Percentiles rank a stretch among this genome's conserved stretches.
Conservation (phyloP, 2,329 filamentous ascomycete genomes). For the Calonectria montana region DNA sequence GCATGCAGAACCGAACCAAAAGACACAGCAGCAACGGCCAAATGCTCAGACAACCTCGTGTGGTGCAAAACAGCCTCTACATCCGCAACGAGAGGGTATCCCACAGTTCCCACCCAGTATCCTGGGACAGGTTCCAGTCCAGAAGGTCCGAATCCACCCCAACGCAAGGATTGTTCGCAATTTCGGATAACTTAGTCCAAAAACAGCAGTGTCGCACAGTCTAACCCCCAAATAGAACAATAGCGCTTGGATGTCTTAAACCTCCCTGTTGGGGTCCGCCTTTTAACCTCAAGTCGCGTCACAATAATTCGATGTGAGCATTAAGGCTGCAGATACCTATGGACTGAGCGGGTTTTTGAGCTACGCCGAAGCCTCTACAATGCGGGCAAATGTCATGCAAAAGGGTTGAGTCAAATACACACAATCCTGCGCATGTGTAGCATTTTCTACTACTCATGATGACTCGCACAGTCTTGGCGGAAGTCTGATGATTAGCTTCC, state of each 20-base stretch:
- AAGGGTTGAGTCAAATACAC: constrained; percentile 8
- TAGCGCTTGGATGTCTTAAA: constrained; percentile 18
- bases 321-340: constrained; percentile 21
- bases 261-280: constrained; percentile 18
- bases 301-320: constrained; percentile 9
- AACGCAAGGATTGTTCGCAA: constrained; percentile 3
- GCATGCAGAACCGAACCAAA: not conserved
- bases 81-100: not conserved
- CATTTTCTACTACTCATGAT: not conserved
- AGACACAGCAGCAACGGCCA: not conserved
- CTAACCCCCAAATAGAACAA: constrained; percentile 5
- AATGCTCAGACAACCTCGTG: not conserved
- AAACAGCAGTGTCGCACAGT: constrained; percentile 9
- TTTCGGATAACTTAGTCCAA: constrained; percentile 5
- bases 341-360: not conserved
- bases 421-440: not conserved
- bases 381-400: not conserved
- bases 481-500: not conserved
- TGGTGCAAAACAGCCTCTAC: not conserved
- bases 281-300: constrained; percentile 15
- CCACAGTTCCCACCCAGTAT: constrained; percentile 13
- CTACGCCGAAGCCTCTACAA: not conserved
- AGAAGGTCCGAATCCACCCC: constrained; percentile 1
- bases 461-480: constrained; percentile 14
- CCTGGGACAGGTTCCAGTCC: constrained; percentile 3